These are phyloP conservation scores for Pochonia chlamydosporia DNA, from an alignment of 2,329 filamentous ascomycete genomes.

Conservation along the genomic window DNA sequence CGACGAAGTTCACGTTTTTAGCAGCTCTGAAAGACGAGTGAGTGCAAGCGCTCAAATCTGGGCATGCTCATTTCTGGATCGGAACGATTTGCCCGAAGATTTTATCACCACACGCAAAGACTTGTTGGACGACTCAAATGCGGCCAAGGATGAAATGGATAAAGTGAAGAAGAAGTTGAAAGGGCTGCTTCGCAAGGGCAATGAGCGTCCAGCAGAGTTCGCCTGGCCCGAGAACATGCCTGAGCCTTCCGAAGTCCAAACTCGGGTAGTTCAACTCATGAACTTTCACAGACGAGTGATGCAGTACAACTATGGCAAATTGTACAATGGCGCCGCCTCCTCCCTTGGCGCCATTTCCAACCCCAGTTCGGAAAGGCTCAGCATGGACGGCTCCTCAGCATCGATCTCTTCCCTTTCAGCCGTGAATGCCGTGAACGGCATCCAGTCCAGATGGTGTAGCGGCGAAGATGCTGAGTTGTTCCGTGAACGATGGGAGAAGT, in stretches of 20 bases:
- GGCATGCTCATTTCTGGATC: constrained; percentile 79
- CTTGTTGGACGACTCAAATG: constrained; percentile 93
- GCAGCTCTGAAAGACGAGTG: constrained; percentile 89
- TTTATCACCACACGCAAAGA: constrained; percentile 91
- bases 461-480: constrained; percentile 93
- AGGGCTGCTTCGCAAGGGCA: constrained; percentile 83
- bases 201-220: constrained; percentile 88
- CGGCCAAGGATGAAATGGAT: constrained; percentile 98
- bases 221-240: constrained; percentile 96
- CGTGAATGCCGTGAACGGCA: constrained; percentile 57
- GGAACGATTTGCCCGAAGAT: constrained; percentile 78
- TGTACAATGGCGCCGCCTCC: constrained; percentile 62
- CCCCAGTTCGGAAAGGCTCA: constrained; percentile 40
- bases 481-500: constrained; percentile 95
- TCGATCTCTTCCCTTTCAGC: constrained; percentile 49
- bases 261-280: constrained; percentile 90
- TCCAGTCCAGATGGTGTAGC: constrained; percentile 92
- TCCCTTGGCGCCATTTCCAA: constrained; percentile 55
- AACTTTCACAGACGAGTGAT: constrained; percentile 95
- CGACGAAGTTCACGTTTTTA: constrained; percentile 90
- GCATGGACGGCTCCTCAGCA: constrained; percentile 33
- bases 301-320: constrained; percentile 84
- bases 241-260: constrained; percentile 88
- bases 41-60: constrained; percentile 97
- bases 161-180: constrained; percentile 99